Evolutionary conservation across 352 stramenopile genomes (phyloP).

Genomic region (Phytophthora ramorum): DNA sequence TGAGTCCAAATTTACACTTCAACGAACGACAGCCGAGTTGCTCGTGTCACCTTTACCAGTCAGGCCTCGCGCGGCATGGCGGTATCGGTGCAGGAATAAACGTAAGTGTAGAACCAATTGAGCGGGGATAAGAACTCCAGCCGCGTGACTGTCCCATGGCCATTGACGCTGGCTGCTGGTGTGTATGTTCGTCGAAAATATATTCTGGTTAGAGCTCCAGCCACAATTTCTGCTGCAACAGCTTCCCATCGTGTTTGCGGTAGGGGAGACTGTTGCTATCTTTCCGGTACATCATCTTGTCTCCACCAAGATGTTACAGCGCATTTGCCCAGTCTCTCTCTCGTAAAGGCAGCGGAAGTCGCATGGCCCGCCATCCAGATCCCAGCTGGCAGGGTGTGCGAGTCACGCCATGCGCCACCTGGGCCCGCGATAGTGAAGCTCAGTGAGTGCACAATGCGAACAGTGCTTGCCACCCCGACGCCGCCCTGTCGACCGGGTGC

Average conservation of each 20-base stretch:
- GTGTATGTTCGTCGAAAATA: constrained; percentile 9
- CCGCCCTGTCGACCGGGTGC: constrained; percentile 15
- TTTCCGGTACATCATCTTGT: neutral
- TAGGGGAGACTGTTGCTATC: neutral
- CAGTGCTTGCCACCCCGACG: constrained; percentile 15
- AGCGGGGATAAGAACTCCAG: constrained; percentile 21
- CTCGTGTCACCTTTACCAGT: constrained; percentile 9
- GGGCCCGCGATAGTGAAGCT: constrained; percentile 22
- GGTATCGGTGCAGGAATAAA: too few relatives aligned
- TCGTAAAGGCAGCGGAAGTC: constrained; percentile 21
- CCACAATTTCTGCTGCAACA: constrained; percentile 18
- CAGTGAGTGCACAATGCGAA: constrained; percentile 10
- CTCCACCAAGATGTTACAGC: constrained; percentile 22
- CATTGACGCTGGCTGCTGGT: neutral
- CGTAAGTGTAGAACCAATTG: neutral
- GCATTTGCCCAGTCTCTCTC: neutral
- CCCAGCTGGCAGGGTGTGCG: constrained; percentile 21
- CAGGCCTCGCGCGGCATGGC: neutral
- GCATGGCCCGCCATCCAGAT: constrained; percentile 19
- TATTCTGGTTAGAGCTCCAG: neutral
- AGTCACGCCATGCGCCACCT: constrained; percentile 26
- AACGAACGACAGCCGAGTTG: neutral
- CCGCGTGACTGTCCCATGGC: constrained; percentile 6
- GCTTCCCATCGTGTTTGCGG: constrained; percentile 8
- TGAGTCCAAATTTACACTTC: constrained; percentile 19